Evolutionary conservation across 768 basidiomycete species (phyloP).

Genomic region (Pulveroboletus sp.): DNA sequence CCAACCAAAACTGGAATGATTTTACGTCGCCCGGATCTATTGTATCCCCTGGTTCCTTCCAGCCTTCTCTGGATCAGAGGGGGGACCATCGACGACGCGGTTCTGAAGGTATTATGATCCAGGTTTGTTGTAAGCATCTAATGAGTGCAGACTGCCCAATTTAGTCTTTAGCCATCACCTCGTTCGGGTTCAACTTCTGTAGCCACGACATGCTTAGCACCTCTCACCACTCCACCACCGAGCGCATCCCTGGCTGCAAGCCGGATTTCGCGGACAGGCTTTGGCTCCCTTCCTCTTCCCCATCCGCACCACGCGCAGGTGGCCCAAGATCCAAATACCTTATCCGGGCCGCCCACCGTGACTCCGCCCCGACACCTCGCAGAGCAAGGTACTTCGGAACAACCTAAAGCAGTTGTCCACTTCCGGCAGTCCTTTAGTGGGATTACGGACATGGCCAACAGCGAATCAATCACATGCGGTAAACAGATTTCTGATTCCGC

Average conservation of each 20-base stretch:
- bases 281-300: constrained; percentile 10
- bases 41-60: constrained; percentile 1
- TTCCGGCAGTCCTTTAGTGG: neutral
- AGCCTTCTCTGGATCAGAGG: constrained; percentile 3
- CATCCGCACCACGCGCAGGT: constrained; percentile 4
- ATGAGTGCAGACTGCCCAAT: neutral
- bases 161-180: constrained; percentile 8
- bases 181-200: constrained; percentile 7
- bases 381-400: constrained; percentile 3
- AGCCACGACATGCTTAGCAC: constrained; percentile 13
- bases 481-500: neutral
- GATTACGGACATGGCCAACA: neutral
- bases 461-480: neutral
- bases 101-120: constrained; percentile 14
- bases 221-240: constrained; percentile 21
- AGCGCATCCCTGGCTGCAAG: constrained; percentile 4
- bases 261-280: constrained; percentile 7
- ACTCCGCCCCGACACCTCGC: constrained; percentile 1
- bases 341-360: constrained; percentile 1
- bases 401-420: neutral
- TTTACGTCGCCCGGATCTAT: constrained; percentile 6
- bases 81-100: constrained; percentile 7
- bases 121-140: constrained; percentile 14
- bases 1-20: constrained; percentile 6
- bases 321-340: neutral